Evolutionary conservation across 306 rosid species (phyloP).

Genomic region (Trifolium pratense): DNA sequence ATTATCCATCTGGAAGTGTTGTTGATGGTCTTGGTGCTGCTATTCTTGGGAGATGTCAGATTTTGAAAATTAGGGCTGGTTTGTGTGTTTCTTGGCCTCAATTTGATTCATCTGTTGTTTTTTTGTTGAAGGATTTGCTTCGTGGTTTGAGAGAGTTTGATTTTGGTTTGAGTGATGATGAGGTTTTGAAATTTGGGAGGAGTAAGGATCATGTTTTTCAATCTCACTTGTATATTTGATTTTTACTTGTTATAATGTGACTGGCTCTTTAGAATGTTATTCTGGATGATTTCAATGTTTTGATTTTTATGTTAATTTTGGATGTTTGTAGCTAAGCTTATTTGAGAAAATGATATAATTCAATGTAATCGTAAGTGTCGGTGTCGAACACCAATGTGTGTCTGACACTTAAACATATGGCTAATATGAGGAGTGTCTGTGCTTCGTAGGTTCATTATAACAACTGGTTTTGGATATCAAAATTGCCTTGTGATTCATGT

Average conservation of each 20-base stretch:
- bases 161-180: slow-evolving; percentile 30
- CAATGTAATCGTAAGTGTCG: too few relatives aligned
- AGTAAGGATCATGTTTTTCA: slow-evolving; percentile 57
- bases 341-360: too few relatives aligned
- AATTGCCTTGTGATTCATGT: slow-evolving; percentile 8
- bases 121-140: slow-evolving; percentile 56
- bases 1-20: slow-evolving; percentile 84
- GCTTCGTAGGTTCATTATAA: neutral
- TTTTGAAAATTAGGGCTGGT: slow-evolving; percentile 59
- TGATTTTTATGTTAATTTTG: neutral
- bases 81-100: slow-evolving; percentile 83
- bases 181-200: slow-evolving; percentile 41
- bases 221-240: slow-evolving; percentile 71
- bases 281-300: neutral
- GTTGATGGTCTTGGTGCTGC: slow-evolving; percentile 84
- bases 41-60: slow-evolving; percentile 65
- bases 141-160: slow-evolving; percentile 52
- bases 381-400: too few relatives aligned
- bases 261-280: neutral
- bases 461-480: neutral
- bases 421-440: too few relatives aligned
- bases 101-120: slow-evolving; percentile 54
- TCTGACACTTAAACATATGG: too few relatives aligned
- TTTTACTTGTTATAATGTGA: neutral
- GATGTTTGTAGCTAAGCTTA: neutral